Conservation (phyloP, 2,329 filamentous ascomycete species). For the Phialophora macrospora region DNA sequence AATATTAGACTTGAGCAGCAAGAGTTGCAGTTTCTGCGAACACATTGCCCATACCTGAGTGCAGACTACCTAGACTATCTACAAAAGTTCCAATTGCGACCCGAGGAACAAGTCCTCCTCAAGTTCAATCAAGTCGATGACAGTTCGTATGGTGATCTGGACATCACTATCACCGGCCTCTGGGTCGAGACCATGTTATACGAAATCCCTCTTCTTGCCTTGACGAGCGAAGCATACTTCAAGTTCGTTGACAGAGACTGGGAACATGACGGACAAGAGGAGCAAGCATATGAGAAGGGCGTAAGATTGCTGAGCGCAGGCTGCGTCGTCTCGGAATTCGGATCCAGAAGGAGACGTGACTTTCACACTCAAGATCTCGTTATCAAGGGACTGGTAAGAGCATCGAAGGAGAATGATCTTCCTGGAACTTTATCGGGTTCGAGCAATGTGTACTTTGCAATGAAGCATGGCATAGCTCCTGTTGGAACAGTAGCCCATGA, state of each 20-base stretch:
- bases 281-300: slow-evolving; percentile 83
- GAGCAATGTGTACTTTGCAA: slow-evolving; percentile 95
- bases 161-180: slow-evolving; percentile 75
- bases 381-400: slow-evolving; percentile 80
- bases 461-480: slow-evolving; percentile 83
- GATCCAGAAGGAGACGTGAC: slow-evolving; percentile 83
- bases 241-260: slow-evolving; percentile 94
- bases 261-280: slow-evolving; percentile 84
- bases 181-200: slow-evolving; percentile 98
- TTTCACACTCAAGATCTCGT: slow-evolving; percentile 95
- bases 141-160: slow-evolving; percentile 70
- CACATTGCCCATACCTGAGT: slow-evolving; percentile 79
- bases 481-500: slow-evolving; percentile 94
- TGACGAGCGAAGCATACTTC: slow-evolving; percentile 97
- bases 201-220: slow-evolving; percentile 89
- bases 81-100: slow-evolving; percentile 77
- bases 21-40: slow-evolving; percentile 78
- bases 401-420: slow-evolving; percentile 71
- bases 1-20: slow-evolving; percentile 78
- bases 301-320: slow-evolving; percentile 76
- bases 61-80: slow-evolving; percentile 80
- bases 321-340: slow-evolving; percentile 92
- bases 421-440: slow-evolving; percentile 79
- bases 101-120: slow-evolving; percentile 76
- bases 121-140: slow-evolving; percentile 69